These are phyloP conservation scores for Obelidium mucronatum DNA, from an alignment of 192 early-diverging fungal genomes.

Conservation along the genomic window DNA sequence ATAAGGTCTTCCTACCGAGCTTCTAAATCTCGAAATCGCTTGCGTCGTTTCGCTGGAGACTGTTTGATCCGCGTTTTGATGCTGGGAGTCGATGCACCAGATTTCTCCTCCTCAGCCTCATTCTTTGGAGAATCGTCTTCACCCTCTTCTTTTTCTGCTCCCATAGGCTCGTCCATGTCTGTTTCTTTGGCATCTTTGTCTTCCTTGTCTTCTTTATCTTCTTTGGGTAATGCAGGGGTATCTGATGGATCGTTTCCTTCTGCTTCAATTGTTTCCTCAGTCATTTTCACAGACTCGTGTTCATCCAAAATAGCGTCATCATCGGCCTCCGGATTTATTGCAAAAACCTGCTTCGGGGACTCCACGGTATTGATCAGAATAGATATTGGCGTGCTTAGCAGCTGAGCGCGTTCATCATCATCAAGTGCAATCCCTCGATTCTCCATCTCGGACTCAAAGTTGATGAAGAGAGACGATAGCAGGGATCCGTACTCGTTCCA, in stretches of 20 bases:
- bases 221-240: neutral
- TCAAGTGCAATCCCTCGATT: too few relatives aligned
- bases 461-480: too few relatives aligned
- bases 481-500: neutral
- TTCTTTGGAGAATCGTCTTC: neutral
- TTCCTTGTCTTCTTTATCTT: neutral
- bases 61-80: neutral
- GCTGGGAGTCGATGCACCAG: neutral
- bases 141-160: slow-evolving; percentile 1
- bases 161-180: neutral
- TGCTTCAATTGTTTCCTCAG: neutral
- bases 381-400: too few relatives aligned
- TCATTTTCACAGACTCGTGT: neutral
- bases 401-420: too few relatives aligned
- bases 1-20: neutral
- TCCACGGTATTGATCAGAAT: too few relatives aligned
- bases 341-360: too few relatives aligned
- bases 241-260: neutral
- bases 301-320: slow-evolving; percentile 3
- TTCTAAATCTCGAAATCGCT: neutral
- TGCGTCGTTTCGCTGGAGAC: slow-evolving; percentile 2
- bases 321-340: neutral
- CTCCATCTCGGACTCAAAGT: too few relatives aligned
- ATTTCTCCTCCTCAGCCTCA: slow-evolving; percentile 3
- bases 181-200: neutral